Conservation (phyloP, 495 filamentous ascomycete genomes). For the Apodospora peruviana region DNA sequence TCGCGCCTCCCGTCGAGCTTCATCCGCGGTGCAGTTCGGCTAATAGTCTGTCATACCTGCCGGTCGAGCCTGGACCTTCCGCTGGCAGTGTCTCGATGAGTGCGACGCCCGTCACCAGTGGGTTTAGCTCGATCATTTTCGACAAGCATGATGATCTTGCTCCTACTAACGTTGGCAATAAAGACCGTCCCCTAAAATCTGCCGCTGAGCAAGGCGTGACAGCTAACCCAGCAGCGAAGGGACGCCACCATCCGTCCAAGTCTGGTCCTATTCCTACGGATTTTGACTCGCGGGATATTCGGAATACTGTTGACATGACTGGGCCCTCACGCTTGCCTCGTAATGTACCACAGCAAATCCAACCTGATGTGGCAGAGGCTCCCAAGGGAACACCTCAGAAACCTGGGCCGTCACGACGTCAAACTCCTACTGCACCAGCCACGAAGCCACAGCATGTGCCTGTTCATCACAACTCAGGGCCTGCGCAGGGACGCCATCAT, state of each 20-base stretch:
- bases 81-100: no score
- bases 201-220: neutral
- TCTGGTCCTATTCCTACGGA: neutral
- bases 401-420: neutral
- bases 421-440: neutral
- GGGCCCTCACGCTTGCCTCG: neutral
- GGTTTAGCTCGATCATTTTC: no score
- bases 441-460: neutral
- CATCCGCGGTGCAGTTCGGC: no score
- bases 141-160: neutral
- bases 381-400: neutral
- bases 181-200: neutral
- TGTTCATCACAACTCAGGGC: no score
- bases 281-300: neutral
- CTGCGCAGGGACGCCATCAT: neutral
- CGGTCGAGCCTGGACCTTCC: no score
- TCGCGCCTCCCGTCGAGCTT: no score
- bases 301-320: neutral
- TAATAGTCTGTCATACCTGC: no score
- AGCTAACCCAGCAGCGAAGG: neutral
- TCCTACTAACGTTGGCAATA: neutral
- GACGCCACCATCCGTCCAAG: neutral
- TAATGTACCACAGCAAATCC: neutral
- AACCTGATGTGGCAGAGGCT: neutral
- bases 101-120: no score